Evolutionary conservation across 1,284 basidiomycete genomes (phyloP).

Genomic region (Naganishia cerealis): DNA sequence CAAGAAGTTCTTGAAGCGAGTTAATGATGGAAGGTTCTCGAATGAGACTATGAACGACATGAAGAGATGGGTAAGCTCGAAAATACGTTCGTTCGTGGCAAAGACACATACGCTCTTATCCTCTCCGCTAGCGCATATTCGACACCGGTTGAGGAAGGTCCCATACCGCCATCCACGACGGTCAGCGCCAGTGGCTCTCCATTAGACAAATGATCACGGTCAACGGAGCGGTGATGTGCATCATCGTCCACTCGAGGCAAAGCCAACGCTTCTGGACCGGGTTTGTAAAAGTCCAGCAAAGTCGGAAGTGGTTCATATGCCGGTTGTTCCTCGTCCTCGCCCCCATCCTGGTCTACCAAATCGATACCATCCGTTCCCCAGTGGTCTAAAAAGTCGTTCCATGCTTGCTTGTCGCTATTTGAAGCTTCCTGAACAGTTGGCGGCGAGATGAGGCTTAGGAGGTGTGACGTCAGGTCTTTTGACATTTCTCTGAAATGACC

Average conservation of each 20-base stretch:
- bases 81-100: neutral
- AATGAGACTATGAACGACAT: conserved; percentile 1
- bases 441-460: conserved; percentile 9
- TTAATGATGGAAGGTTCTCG: conserved; percentile 8
- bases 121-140: conserved; percentile 13
- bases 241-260: conserved; percentile 28
- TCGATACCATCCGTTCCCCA: conserved; percentile 22
- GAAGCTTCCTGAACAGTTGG: neutral
- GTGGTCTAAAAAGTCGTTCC: conserved; percentile 24
- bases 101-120: conserved; percentile 12
- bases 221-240: neutral
- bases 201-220: conserved; percentile 5
- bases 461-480: conserved; percentile 18
- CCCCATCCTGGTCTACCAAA: neutral
- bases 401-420: conserved; percentile 11
- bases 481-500: conserved; percentile 13
- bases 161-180: neutral
- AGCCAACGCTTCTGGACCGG: conserved; percentile 8
- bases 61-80: neutral
- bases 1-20: conserved; percentile 17
- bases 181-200: conserved; percentile 11
- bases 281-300: conserved; percentile 33
- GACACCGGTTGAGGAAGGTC: conserved; percentile 1
- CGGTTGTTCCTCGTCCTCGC: neutral
- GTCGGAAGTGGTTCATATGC: conserved; percentile 30